Conservation (phyloP, 192 early-diverging fungal genomes). For the Entomortierella beljakovae region DNA sequence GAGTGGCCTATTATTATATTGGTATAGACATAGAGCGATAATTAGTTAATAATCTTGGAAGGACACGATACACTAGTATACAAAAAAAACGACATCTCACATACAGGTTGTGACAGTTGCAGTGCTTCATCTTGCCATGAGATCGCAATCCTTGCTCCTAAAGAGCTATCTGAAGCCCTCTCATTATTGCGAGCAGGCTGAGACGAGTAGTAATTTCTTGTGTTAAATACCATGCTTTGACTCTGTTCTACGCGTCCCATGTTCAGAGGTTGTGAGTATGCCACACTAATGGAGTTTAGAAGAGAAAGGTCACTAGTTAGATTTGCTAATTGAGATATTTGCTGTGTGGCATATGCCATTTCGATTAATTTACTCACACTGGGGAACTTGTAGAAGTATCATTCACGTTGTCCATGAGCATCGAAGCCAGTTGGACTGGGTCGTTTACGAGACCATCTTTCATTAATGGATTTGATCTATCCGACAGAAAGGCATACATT, state of each 20-base stretch:
- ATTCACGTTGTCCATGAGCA: constrained; percentile 62
- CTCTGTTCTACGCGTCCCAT: constrained; percentile 40
- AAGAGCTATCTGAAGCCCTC: constrained; percentile 44
- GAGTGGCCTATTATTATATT: constrained; percentile 24
- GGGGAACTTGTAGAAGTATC: constrained; percentile 27
- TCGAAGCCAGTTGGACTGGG: constrained; percentile 63
- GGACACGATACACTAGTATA: not conserved
- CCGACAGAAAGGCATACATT: too few relatives aligned
- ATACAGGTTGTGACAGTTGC: constrained; percentile 41
- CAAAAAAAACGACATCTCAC: not conserved
- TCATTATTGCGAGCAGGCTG: constrained; percentile 49
- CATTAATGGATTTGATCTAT: constrained; percentile 64
- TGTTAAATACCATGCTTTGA: constrained; percentile 28
- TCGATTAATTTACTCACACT: constrained; percentile 26
- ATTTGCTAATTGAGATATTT: too few relatives aligned
- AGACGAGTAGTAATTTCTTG: constrained; percentile 37
- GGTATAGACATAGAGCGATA: not conserved
- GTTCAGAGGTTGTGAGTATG: constrained; percentile 45
- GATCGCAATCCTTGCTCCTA: constrained; percentile 44
- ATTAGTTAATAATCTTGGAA: not conserved
- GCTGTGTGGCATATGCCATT: too few relatives aligned
- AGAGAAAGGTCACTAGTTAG: not conserved
- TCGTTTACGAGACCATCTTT: constrained; percentile 68
- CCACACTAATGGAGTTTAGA: constrained; percentile 19
- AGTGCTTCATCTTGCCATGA: constrained; percentile 50